phyloP scores from a whole-genome alignment of 495 filamentous ascomycete species.

The Penicillium malachiteum region DNA sequence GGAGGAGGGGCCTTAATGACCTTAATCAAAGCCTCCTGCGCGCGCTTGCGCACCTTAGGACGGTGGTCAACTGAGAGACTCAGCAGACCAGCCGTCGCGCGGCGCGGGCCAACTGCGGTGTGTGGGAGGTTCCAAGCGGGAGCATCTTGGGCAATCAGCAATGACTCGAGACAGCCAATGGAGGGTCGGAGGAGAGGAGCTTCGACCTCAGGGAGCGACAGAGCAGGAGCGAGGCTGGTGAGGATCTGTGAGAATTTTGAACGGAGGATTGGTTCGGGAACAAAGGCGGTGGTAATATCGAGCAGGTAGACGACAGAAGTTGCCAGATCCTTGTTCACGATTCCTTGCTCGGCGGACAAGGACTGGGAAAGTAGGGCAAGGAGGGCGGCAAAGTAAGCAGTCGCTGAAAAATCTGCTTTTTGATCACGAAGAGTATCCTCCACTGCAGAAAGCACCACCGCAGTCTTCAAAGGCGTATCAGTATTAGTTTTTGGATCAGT shows the following conservation, averaged over 20 bases:
- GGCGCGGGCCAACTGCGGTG: slow-evolving; percentile 80
- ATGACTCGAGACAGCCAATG: slow-evolving; percentile 88
- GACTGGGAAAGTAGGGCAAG: slow-evolving; percentile 82
- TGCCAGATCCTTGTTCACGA: slow-evolving; percentile 79
- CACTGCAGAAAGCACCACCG: slow-evolving; percentile 82
- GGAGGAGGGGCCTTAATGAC: slow-evolving; percentile 81
- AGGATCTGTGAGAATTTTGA: slow-evolving; percentile 94
- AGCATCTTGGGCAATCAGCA: slow-evolving; percentile 84
- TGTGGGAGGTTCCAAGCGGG: slow-evolving; percentile 82
- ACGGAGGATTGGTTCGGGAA: slow-evolving; percentile 80
- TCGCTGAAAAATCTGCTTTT: slow-evolving; percentile 75
- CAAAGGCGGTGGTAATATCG: slow-evolving; percentile 79
- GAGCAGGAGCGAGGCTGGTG: slow-evolving; percentile 74
- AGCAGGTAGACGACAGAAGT: slow-evolving; percentile 93
- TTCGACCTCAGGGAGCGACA: slow-evolving; percentile 78
- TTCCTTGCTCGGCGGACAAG: slow-evolving; percentile 56
- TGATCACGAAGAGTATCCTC: slow-evolving; percentile 89
- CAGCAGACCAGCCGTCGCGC: slow-evolving; percentile 84
- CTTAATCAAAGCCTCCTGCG: slow-evolving; percentile 83
- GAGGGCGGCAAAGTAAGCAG: slow-evolving; percentile 95
- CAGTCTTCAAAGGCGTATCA: slow-evolving; percentile 56
- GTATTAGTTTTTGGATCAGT: neutral
- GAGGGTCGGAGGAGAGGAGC: slow-evolving; percentile 82
- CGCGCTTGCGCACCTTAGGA: slow-evolving; percentile 92
- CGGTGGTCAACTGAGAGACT: slow-evolving; percentile 80